Percentiles rank a stretch among this genome's conserved stretches.
These are phyloP conservation scores for Tolypocladium guangdongense DNA, from an alignment of 2,329 filamentous ascomycete species.

Conservation along the genomic window DNA sequence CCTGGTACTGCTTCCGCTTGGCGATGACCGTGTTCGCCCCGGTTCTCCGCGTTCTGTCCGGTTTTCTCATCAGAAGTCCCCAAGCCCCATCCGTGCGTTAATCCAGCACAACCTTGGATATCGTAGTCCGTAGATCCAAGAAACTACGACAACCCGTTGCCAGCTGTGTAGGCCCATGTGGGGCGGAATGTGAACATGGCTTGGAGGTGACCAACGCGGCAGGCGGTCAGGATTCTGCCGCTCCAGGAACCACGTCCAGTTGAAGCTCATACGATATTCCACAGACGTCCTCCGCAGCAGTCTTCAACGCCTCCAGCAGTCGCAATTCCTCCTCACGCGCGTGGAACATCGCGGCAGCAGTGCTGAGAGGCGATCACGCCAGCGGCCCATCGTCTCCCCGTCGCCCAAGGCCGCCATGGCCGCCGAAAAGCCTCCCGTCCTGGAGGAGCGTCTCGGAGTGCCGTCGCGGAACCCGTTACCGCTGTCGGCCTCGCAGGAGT, in stretches of 20 bases:
- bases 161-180: too few species aligned
- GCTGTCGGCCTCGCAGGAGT: conserved; percentile 70
- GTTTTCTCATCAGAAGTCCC: too few species aligned
- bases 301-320: neutral
- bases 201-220: neutral
- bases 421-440: conserved; percentile 20
- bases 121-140: neutral
- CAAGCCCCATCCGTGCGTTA: neutral
- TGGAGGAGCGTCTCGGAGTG: conserved; percentile 27
- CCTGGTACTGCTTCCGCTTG: neutral
- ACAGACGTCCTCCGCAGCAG: neutral
- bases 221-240: conserved; percentile 3
- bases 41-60: too few species aligned
- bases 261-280: neutral
- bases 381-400: neutral
- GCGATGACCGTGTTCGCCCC: neutral
- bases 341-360: neutral
- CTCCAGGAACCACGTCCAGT: neutral
- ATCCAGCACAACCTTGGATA: neutral
- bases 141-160: neutral
- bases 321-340: neutral
- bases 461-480: conserved; percentile 71
- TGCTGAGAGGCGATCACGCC: neutral
- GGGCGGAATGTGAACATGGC: too few species aligned
- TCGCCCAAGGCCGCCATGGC: conserved; percentile 22